A percentile compares a stretch with the other conserved stretches of the same genome.
Evolutionary conservation across 2,329 filamentous ascomycete genomes (phyloP).

Genomic region (Clonostachys sp.): DNA sequence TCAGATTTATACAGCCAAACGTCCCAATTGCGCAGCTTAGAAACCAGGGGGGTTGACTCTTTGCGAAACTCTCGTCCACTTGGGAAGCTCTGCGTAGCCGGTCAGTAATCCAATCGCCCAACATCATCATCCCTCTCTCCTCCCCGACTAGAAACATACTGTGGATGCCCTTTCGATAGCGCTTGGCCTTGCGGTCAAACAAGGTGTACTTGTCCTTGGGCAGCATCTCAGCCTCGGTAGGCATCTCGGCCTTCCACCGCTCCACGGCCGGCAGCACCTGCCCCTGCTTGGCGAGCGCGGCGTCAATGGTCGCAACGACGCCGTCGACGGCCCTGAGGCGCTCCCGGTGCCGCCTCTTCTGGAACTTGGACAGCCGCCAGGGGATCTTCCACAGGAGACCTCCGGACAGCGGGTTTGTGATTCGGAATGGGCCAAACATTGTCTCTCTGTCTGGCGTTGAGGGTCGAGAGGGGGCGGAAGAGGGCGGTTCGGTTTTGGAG

Average conservation of each 20-base stretch:
- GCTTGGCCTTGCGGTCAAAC: constrained; percentile 94
- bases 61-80: constrained; percentile 96
- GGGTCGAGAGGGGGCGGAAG: too few species aligned
- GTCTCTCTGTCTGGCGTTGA: constrained; percentile 10
- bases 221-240: constrained; percentile 90
- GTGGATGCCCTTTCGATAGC: constrained; percentile 94
- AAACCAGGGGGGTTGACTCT: constrained; percentile 92
- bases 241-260: constrained; percentile 94
- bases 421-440: constrained; percentile 84
- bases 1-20: background rate
- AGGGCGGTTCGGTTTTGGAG: background rate
- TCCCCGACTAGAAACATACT: constrained; percentile 58
- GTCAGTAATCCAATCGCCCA: background rate
- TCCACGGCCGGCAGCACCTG: constrained; percentile 73
- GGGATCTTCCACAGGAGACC: constrained; percentile 96
- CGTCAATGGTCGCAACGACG: constrained; percentile 79
- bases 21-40: constrained; percentile 35
- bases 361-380: constrained; percentile 88
- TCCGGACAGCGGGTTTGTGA: constrained; percentile 69
- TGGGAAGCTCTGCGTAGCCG: constrained; percentile 60
- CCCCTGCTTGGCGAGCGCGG: constrained; percentile 70
- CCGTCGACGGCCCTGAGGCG: constrained; percentile 81
- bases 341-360: constrained; percentile 82
- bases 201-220: constrained; percentile 97
- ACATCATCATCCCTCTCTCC: background rate